These are phyloP conservation scores for Castanospermum australe DNA, from an alignment of 306 rosid species.

Conservation along the genomic window DNA sequence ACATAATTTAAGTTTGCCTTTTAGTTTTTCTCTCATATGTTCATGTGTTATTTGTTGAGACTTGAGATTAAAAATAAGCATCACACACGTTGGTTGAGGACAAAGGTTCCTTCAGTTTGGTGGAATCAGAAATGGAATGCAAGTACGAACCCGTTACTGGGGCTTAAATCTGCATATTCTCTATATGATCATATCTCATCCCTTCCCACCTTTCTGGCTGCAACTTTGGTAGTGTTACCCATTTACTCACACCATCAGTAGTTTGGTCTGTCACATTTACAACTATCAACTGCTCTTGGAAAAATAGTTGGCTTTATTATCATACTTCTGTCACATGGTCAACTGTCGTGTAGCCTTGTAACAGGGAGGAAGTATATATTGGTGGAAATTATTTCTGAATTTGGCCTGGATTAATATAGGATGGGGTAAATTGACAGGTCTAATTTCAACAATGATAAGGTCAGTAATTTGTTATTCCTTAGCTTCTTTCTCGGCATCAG, in stretches of 20 bases:
- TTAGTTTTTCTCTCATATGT: too few species aligned
- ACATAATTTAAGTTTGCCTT: too few species aligned
- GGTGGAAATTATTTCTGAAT: background rate
- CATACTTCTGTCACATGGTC: background rate
- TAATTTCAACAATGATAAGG: background rate
- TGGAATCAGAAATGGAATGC: background rate
- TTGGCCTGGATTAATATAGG: background rate
- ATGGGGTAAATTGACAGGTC: background rate
- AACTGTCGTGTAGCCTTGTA: conserved; percentile 6
- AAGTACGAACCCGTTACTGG: background rate
- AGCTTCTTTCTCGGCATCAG: background rate
- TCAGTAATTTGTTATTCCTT: background rate
- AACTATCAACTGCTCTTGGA: conserved; percentile 2
- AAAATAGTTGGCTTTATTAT: background rate
- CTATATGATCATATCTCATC: background rate
- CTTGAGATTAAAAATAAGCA: background rate
- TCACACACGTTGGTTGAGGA: background rate
- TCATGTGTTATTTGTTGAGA: background rate
- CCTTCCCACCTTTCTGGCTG: background rate
- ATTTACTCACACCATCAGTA: background rate
- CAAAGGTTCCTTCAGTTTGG: background rate
- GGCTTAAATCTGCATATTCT: background rate
- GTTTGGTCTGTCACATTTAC: background rate
- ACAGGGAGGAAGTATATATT: conserved; percentile 5
- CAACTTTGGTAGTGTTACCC: background rate